Evolutionary conservation across 139 green algal genomes (phyloP).

Genomic region (Micractinium conductrix): DNA sequence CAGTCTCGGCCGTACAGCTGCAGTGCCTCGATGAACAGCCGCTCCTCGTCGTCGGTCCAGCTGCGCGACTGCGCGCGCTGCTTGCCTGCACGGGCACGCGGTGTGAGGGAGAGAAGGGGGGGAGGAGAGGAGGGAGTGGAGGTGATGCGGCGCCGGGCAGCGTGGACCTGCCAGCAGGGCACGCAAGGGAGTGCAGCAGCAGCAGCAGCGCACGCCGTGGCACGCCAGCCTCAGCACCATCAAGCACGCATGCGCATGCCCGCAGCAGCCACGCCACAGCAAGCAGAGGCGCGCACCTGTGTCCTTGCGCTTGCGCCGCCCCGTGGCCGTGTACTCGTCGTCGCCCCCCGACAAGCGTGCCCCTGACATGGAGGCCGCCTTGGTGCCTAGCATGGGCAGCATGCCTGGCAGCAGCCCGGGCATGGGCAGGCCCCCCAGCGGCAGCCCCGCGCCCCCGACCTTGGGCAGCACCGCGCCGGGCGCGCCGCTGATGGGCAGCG

Average conservation of each 20-base stretch:
- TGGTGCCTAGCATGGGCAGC: neutral
- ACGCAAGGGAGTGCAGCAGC: neutral
- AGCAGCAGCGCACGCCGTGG: neutral
- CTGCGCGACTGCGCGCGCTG: slow-evolving; percentile 46
- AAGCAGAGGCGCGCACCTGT: slow-evolving; percentile 38
- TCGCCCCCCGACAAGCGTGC: neutral
- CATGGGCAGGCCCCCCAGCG: too few species aligned
- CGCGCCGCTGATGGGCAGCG: neutral
- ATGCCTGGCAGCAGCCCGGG: neutral
- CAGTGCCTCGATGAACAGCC: slow-evolving; percentile 70
- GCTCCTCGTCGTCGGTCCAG: slow-evolving; percentile 81
- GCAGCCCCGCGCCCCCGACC: too few species aligned
- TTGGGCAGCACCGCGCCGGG: neutral
- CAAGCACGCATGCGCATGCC: neutral
- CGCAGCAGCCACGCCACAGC: neutral
- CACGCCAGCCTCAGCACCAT: neutral
- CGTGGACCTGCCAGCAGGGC: neutral
- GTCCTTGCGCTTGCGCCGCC: slow-evolving; percentile 78
- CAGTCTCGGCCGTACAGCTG: slow-evolving; percentile 73
- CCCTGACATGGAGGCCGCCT: neutral
- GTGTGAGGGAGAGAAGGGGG: neutral
- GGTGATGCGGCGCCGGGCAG: neutral
- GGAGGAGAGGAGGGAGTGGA: neutral
- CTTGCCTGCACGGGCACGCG: too few species aligned
- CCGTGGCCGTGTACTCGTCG: slow-evolving; percentile 54